Base-by-base conservation (phyloP, 495 filamentous ascomycete genomes). In the Aspergillus sclerotioniger region DNA sequence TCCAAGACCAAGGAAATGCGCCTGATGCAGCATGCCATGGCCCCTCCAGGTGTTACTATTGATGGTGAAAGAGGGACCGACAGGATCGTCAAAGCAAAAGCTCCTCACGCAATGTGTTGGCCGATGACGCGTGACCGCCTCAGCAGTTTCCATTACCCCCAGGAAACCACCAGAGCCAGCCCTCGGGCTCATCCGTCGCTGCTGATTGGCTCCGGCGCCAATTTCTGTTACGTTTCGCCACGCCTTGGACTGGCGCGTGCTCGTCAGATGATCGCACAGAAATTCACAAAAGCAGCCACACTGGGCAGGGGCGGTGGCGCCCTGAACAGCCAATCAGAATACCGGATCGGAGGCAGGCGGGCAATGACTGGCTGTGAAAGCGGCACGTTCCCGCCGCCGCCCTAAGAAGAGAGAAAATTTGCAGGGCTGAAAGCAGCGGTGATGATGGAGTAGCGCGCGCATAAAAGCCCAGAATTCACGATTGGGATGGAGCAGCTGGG, bases 191-290 rank as follows among this genome's bases (percentile, higher is more conserved):
- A 44, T 9, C 35, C 31, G 32, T 16, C 6, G 20, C 16, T 33
- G 45, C 32, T 68, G n/a, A 74, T 72, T 76, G 70, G 73, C 49
- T 39, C n/a, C 8, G 2, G 3, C 3, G 3, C 21, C 47, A 57
- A 61, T 77, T 77, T 75, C 68, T 73, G 61, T 77, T 77, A 76
- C 74, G 74, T 77, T 62, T 67, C 51, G 60, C 56, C 58, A 60
- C 61, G 44, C 29, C 56, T 47, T 41, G 55, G 57, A 58, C 19
- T 54, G 60, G 49, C 51, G 35, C n/a, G 39, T 61, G 57, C 59
- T 51, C 53, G 68, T 71, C 71, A 73, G 65, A 68, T 71, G 71
- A 73, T 66, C 55, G 19, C 35, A 54, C 46, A n/a, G 37, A 16
- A 21, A 25, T 31, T 19, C 7, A 0, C n/a, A 47, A 57, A 52